Evolutionary conservation across 305 asterid species (phyloP).

Genomic region (Ilex paraguariensis): DNA sequence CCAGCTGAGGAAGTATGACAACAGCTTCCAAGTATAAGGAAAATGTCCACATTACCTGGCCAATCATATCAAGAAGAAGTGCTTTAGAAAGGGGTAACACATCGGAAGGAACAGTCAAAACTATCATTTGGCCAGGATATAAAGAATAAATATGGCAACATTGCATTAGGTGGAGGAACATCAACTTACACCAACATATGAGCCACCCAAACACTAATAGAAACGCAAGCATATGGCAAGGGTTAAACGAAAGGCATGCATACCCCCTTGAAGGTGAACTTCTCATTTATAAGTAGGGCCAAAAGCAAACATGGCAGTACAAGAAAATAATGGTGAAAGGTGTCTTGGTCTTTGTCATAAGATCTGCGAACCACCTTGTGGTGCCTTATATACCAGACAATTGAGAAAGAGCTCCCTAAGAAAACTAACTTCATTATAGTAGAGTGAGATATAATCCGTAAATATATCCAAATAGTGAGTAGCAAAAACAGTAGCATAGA

Average conservation of each 20-base stretch:
- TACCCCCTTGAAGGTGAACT: constrained; percentile 86
- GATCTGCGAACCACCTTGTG: constrained; percentile 95
- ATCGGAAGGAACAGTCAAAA: no score
- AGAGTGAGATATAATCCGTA: constrained; percentile 69
- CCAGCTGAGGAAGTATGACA: constrained; percentile 93
- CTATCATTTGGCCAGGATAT: no score
- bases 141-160: background rate
- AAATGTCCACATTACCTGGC: constrained; percentile 82
- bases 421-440: constrained; percentile 82
- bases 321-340: constrained; percentile 84
- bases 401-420: constrained; percentile 93
- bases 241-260: background rate
- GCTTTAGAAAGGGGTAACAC: background rate
- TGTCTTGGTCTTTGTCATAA: constrained; percentile 89
- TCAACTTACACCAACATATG: background rate
- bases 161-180: background rate
- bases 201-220: background rate
- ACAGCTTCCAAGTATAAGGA: constrained; percentile 92
- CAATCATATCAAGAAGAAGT: constrained; percentile 10
- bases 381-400: constrained; percentile 89
- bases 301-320: constrained; percentile 67
- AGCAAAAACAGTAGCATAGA: constrained; percentile 74
- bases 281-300: constrained; percentile 73
- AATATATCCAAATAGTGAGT: constrained; percentile 85
- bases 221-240: no score